Evolutionary conservation across 352 stramenopile species (phyloP).

Genomic region (Vaucheria bursata): DNA sequence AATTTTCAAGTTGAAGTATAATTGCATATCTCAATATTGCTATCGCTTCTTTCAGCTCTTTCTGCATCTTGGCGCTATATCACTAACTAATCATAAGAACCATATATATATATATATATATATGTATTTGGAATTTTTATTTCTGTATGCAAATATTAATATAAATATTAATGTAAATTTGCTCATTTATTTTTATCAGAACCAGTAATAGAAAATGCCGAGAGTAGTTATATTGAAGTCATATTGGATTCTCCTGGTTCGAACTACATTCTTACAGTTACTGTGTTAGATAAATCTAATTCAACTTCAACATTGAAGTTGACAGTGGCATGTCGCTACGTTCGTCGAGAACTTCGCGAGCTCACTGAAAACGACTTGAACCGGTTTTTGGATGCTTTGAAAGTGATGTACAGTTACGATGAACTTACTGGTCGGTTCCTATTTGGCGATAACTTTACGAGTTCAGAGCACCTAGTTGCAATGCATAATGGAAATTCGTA

Average conservation of each 20-base stretch:
- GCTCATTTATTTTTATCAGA: background rate
- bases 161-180: background rate
- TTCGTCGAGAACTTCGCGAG: constrained; percentile 23
- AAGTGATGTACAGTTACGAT: constrained; percentile 2
- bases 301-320: background rate
- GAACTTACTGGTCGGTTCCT: background rate
- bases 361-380: constrained; percentile 13
- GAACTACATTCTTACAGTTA: background rate
- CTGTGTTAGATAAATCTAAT: background rate
- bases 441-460: background rate
- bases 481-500: background rate
- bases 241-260: background rate
- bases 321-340: constrained; percentile 24
- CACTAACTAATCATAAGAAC: no score
- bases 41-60: no score
- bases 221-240: constrained; percentile 2
- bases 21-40: no score
- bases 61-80: no score
- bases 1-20: no score
- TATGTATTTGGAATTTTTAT: no score
- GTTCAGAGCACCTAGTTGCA: background rate
- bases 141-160: constrained; percentile 15
- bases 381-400: constrained; percentile 23
- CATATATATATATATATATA: no score
- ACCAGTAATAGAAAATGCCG: background rate